Base-by-base conservation (phyloP, 2,329 filamentous ascomycete species). In the Davidsoniella eucalypti region DNA sequence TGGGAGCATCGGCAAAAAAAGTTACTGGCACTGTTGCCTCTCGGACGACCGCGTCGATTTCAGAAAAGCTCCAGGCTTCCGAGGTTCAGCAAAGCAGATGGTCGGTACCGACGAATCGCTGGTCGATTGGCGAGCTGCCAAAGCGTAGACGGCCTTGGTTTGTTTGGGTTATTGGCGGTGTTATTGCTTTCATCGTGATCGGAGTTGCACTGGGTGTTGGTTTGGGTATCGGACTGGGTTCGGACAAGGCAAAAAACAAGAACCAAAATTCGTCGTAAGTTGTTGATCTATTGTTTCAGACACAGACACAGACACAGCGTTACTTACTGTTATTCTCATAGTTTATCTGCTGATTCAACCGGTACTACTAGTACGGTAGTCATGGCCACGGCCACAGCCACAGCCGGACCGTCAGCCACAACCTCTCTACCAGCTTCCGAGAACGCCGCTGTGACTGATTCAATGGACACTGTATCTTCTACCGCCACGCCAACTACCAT, bases 181-280 rank as follows among this genome's bases (percentile, higher is more conserved):
- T 61, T 4, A 49, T 59, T 1, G 45, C 65, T 5, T 26, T 67
- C 8, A 5, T 68, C 5, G 40, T 63, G 16, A 51, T 68, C 1
- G 67, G 63, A 2, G 59, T 70, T 1, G 67, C 63, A 0, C 60
- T 70, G 2, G 67, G 68, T 3, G 60, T 69, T 4, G 64, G 64
- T 0, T 62, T 66, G 1, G 65, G 65, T 1, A 58, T 69, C 6
- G 63, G 64, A 14, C 53, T 60, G 48, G 52, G 42, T 5, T n/a
- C 23, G 18, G 36, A 44, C 46, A 42, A 38, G 12, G 5, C 23
- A 16, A 44, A 40, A 40, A 37, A 44, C 14, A 38, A 18, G 25
- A 44, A 26, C 16, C 12, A n/a, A n/a, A 40, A 48, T 18, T 12
- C 2, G 6, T 16, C 18, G 46, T 40, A 48, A 41, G 46, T 40